Base-by-base conservation (phyloP, 345 rosid genomes). In the Brassica rapa region DNA sequence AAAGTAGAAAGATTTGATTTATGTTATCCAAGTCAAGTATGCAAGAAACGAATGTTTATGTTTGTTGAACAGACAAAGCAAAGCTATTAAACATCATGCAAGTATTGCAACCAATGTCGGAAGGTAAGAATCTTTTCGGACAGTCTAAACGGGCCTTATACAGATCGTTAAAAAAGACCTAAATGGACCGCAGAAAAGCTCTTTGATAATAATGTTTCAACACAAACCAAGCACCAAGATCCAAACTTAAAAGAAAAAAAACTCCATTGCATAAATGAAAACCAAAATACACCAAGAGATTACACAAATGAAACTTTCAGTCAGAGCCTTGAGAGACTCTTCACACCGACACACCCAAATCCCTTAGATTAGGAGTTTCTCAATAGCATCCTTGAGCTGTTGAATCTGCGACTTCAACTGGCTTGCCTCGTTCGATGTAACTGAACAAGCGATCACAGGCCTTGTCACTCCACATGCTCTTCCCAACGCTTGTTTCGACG, bases 381-480 rank as follows among this genome's bases (percentile, higher is more conserved):
- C 97, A 1, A 94, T 90, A 6, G 97, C 97, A 84, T 87, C 92
- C 90, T 90, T 92, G 80, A 94, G 92, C 25, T 87, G 87, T 60
- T 85, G 90, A 75, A 94, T 88, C 80, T 92, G 98, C 5, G 90
- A 71, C 37, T 87, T 94, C 89, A 94, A 81, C 78, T 89, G 97
- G 79, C 95, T 92, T 16, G 85, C 93, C 21, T 85, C 92, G 12
- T 94, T 91, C 3, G 91, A 60, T 8, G 90, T 87, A 19, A 94
- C 97, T 0, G 98, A 89, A 79, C 95, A 88, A 27, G 97, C 87
- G 62, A 94, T 92, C 53, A 92, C 97, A 6, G 93, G 89, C 70
- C 93, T 89, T 11, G 95, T 94, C 51, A 89, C 97, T 5, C 98
- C 98, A 5, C 95, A 92, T 4, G 98, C 96, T 73, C 97, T 83